Percentiles rank a stretch among this genome's conserved stretches.
Evolutionary conservation across 495 filamentous ascomycete species (phyloP).

Genomic region (Neurospora sp.): DNA sequence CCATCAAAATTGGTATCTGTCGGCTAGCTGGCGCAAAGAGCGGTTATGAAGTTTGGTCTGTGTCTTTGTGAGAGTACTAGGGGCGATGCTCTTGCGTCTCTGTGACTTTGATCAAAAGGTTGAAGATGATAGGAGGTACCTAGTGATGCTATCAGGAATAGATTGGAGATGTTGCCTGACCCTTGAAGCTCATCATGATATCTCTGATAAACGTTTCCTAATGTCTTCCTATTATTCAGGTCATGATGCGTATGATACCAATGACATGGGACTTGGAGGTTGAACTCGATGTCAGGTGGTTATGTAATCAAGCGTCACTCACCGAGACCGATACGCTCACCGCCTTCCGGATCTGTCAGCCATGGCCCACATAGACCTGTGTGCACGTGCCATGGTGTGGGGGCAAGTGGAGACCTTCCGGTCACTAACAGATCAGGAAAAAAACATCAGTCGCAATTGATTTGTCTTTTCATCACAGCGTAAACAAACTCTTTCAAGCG

Average conservation of each 20-base stretch:
- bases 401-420: background rate
- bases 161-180: background rate
- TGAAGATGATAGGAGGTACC: background rate
- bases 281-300: background rate
- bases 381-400: constrained; percentile 7
- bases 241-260: background rate
- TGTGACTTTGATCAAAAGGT: background rate
- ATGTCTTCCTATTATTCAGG: background rate
- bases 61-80: background rate
- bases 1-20: background rate
- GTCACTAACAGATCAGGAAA: background rate
- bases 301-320: background rate
- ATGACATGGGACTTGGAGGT: background rate
- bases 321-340: constrained; percentile 1
- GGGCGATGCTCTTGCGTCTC: background rate
- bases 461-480: background rate
- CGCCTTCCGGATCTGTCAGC: constrained; percentile 2
- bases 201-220: background rate
- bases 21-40: background rate
- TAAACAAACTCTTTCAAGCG: background rate
- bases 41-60: background rate
- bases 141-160: background rate
- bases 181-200: background rate
- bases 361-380: background rate
- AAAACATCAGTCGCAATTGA: background rate